phyloP scores from a whole-genome alignment of 2,329 filamentous ascomycete species.

The Pseudocercospora cruenta region DNA sequence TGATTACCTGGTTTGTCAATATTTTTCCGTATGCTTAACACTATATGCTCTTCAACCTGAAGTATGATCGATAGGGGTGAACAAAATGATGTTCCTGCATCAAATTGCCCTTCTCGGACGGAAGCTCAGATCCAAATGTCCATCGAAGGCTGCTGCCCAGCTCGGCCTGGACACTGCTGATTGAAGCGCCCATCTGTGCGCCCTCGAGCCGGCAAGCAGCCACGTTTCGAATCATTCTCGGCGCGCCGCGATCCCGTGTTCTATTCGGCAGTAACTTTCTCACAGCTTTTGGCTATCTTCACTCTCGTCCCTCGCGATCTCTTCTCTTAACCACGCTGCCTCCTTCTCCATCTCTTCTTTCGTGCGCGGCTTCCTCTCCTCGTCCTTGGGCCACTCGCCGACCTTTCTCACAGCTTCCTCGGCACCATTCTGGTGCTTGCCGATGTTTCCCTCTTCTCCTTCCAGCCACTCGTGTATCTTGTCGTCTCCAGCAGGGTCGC shows the following conservation, averaged over 20 bases:
- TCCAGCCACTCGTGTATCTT: conserved; percentile 83
- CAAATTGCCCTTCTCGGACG: no score
- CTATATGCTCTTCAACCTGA: no score
- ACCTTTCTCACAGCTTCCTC: conserved; percentile 46
- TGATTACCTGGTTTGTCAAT: not conserved
- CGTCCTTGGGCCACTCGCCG: conserved; percentile 66
- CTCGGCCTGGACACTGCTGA: no score
- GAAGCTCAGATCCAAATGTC: no score
- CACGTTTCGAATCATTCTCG: no score
- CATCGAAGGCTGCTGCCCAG: no score
- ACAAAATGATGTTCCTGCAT: no score
- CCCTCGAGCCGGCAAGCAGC: no score
- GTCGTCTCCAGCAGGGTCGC: conserved; percentile 67
- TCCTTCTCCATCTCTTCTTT: conserved; percentile 79
- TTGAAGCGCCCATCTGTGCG: no score
- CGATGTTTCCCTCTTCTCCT: conserved; percentile 81
- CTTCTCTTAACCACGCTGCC: conserved; percentile 66
- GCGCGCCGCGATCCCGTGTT: no score
- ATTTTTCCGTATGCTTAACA: not conserved
- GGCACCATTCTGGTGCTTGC: conserved; percentile 67
- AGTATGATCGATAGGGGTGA: no score
- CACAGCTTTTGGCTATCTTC: not conserved
- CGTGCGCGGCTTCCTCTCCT: conserved; percentile 64
- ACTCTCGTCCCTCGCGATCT: conserved; percentile 53
- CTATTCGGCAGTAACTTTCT: not conserved